A percentile compares a stretch with the other conserved stretches of the same genome.
phyloP scores from a whole-genome alignment of 768 basidiomycete species.

The Tulasnella sp. region DNA sequence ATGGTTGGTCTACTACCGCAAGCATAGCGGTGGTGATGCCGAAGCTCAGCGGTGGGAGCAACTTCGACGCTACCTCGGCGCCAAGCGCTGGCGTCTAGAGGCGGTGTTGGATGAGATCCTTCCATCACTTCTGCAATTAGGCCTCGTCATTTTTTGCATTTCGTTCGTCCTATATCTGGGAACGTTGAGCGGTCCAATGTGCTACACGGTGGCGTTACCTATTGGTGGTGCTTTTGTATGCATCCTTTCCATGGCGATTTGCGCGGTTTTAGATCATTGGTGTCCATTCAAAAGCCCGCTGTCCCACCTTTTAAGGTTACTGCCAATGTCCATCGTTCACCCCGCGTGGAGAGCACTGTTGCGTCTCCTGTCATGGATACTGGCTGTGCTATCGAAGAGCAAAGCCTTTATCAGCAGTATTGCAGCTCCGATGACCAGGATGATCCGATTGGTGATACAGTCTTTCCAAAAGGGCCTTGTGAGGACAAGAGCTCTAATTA shows the following conservation, averaged over 20 bases:
- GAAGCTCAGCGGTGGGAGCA: conserved; percentile 2
- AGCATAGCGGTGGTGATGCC: background rate
- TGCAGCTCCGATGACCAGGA: background rate
- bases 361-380: background rate
- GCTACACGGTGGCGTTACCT: background rate
- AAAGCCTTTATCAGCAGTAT: background rate
- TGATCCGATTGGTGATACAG: background rate
- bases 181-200: background rate
- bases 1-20: background rate
- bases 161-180: background rate
- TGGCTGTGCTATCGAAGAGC: background rate
- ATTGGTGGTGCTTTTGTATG: background rate
- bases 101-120: background rate
- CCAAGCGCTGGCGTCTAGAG: background rate
- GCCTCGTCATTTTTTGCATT: background rate
- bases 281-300: background rate
- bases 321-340: background rate
- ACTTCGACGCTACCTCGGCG: background rate
- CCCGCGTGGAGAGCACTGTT: background rate
- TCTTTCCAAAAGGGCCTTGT: background rate
- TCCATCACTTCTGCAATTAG: background rate
- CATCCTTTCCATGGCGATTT: background rate
- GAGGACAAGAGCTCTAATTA: background rate
- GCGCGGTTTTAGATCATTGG: background rate
- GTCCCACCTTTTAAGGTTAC: background rate